Base-by-base conservation (phyloP, 257 asterid species). In the Anisodus acutangulus region DNA sequence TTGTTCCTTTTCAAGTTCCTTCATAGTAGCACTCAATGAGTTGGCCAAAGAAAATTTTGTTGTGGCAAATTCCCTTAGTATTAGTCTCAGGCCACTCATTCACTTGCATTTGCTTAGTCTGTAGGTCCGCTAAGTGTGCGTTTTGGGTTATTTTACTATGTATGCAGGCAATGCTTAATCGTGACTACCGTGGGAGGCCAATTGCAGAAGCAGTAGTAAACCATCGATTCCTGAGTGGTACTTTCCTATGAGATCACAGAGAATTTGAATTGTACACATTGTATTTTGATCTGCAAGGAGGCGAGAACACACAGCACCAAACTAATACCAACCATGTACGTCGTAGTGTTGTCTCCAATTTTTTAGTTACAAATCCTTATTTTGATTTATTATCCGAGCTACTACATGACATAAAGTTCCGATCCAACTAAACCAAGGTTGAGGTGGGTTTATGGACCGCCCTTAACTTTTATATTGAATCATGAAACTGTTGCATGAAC, bases 191-290 rank as follows among this genome's bases (percentile, higher is more conserved):
- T 35, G 88, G 91, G 85, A 91, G 98, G 90, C 98, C 98, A 72
- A 90, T 87, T 39, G 97, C 98, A 74, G 98, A 94, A 87, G 95
- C 95, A 74, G 98, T 94, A 47, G 85, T 94, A 87, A 92, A 92
- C 86, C 98, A 95, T 86, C 93, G 94, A 84, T 94, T 95, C 86
- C 70, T 92, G 90, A 88, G 83, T 78, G 93, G 88, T 62, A 87
- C 92, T 84, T 85, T 88, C 86, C 85, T 92, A 15, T 92, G 83
- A 89, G 83, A 54, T 80, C 1, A 4, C 39, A 19, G 51, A 51
- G 9, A 67, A 78, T 84, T 80, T 31, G 64, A 67, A 26, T 59
- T 5, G 81, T 45, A 80, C 78, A 67, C 17, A 43, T 26, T 47
- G 76, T 62, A 7, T 63, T 15, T 12, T 45, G 81, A 76, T 76